Evolutionary conservation across 305 asterid species (phyloP).

Genomic region (Fraxinus greggii): DNA sequence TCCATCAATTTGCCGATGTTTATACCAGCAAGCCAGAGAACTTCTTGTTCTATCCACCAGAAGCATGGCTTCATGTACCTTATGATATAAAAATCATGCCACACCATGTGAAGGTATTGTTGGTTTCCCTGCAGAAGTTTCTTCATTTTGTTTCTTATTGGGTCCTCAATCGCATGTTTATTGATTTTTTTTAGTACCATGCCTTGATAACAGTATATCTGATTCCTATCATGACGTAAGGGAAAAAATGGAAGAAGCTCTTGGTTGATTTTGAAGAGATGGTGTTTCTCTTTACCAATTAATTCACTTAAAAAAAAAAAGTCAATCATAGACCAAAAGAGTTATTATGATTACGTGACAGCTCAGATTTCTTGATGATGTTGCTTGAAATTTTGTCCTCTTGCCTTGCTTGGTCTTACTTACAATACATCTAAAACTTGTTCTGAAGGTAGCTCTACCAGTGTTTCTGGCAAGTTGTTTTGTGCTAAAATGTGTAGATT

Average conservation of each 20-base stretch:
- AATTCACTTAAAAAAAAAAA: not conserved
- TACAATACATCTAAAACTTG: not conserved
- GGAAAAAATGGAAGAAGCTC: not conserved
- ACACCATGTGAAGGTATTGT: conserved; percentile 86
- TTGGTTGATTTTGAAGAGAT: not conserved
- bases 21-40: conserved; percentile 96
- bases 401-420: not conserved
- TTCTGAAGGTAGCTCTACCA: not conserved
- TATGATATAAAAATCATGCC: conserved; percentile 95
- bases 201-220: not conserved
- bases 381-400: not conserved
- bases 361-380: not conserved
- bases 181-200: not conserved
- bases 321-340: not conserved
- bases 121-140: conserved; percentile 11
- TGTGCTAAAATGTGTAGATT: not conserved
- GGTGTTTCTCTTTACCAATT: not conserved
- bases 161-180: not conserved
- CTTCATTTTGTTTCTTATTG: conserved; percentile 8
- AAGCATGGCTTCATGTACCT: conserved; percentile 97
- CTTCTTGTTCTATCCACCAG: conserved; percentile 74
- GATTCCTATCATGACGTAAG: not conserved
- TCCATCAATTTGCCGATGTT: conserved; percentile 91
- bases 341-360: not conserved
- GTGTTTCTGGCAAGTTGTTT: not conserved